Evolutionary conservation across 2,329 filamentous ascomycete genomes (phyloP), one percentile per base, ranked within the genome.

Genomic region (Colletotrichum destructivum): DNA sequence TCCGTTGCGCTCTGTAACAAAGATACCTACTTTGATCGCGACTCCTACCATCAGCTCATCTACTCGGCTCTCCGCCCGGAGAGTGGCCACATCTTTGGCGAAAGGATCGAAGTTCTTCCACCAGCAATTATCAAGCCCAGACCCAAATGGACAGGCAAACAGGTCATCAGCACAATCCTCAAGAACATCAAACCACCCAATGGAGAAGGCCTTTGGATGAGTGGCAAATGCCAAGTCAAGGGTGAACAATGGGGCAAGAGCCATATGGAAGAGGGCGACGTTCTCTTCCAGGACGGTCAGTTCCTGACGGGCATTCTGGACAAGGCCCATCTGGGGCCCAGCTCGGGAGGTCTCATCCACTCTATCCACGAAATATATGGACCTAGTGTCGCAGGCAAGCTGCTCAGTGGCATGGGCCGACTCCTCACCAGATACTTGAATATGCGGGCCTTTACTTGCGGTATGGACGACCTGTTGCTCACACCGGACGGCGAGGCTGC

Each of bases 361-460:
- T 92, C 95, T 2, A 90, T 98, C 31, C 96, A 99, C 78, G 96
- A 99, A 79, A 90, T 95, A 1, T 98, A 98, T 79, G 96, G 96
- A 2, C 93, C 96, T 69, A 92, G 92, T 18, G 88, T 93, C 74
- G 96, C 96, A 23, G 96, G 96, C 44, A 94, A 94, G 79, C 86
- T 98, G 12, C 89, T 99, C 65, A 97, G 95, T 85, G 93, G 96
- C 75, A 87, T 99, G 66, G 96, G 96, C 65, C 91, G 96, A 69
- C 87, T 99, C 35, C 84, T 99, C 74, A 99, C 96, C 0, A 93
- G 95, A 77, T 92, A 95, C 75, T 87, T 98, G 72, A 94, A 96
- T 79, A 97, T 98, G 91, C 90, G 95, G 62, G 96, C 96, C 2
- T 98, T 98, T 81, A 96, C 94, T 75, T 99, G 96, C 81, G 97